Conservation (phyloP, 2,329 filamentous ascomycete species). For the Cladosporium sp. region DNA sequence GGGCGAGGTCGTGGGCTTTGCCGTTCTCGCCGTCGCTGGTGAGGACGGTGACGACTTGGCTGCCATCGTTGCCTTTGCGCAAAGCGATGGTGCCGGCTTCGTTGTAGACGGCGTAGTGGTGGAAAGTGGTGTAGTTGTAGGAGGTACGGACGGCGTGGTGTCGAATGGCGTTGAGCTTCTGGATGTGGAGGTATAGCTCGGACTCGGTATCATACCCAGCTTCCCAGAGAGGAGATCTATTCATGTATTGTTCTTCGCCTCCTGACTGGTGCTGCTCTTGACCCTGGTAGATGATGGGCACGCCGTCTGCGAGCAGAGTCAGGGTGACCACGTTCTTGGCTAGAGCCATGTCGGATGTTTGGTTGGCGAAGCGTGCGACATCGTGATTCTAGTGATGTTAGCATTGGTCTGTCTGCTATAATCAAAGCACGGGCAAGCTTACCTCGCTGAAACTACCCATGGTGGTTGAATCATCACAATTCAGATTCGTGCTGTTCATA, state of each 20-base stretch:
- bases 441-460: constrained; percentile 36
- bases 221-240: constrained; percentile 37
- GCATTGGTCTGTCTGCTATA: not conserved
- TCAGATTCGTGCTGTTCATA: constrained; percentile 29
- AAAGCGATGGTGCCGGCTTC: constrained; percentile 43
- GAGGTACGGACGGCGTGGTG: constrained; percentile 39
- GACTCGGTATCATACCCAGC: constrained; percentile 37
- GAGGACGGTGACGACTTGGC: constrained; percentile 42
- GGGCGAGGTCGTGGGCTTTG: constrained; percentile 30
- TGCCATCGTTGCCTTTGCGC: constrained; percentile 38
- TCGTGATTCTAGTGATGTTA: constrained; percentile 35
- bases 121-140: constrained; percentile 38
- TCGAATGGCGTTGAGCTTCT: constrained; percentile 40
- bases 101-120: constrained; percentile 41
- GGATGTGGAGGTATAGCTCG: constrained; percentile 38
- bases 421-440: not conserved
- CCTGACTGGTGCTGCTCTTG: constrained; percentile 41
- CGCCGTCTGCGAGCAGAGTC: constrained; percentile 39
- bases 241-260: constrained; percentile 27
- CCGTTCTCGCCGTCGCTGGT: constrained; percentile 37
- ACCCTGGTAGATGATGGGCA: constrained; percentile 41
- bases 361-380: constrained; percentile 34
- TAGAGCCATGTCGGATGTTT: constrained; percentile 34
- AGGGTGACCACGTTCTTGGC: constrained; percentile 38
- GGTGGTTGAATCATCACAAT: constrained; percentile 36